Conservation (phyloP, 2,329 filamentous ascomycete species). For the Talaromyces pinophilus region DNA sequence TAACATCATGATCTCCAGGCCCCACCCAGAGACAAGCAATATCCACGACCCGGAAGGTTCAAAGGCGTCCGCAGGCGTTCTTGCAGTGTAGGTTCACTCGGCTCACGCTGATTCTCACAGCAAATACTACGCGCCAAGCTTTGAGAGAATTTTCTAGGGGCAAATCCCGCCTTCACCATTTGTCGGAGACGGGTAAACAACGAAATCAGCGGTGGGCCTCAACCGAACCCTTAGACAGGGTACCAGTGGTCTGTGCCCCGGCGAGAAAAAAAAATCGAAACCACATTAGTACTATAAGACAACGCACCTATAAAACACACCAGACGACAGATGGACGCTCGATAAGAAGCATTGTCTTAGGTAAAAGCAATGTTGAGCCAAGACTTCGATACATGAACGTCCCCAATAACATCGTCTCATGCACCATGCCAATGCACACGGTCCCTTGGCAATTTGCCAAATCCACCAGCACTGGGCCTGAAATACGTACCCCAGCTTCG, state of each 20-base stretch:
- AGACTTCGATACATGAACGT: not conserved
- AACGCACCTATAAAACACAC: not conserved
- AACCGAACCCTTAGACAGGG: not conserved
- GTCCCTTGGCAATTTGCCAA: not conserved
- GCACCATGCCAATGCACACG: not conserved
- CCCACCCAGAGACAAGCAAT: constrained; percentile 1
- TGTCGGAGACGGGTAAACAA: not conserved
- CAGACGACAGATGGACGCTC: not conserved
- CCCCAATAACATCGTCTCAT: not conserved
- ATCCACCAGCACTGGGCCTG: not conserved
- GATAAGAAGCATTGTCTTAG: constrained; percentile 12
- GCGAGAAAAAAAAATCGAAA: not conserved
- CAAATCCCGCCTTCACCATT: not conserved
- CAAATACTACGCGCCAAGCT: constrained; percentile 8
- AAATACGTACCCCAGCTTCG: constrained; percentile 4
- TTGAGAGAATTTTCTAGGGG: constrained; percentile 5
- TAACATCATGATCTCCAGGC: constrained; percentile 3
- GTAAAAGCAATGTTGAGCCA: not conserved
- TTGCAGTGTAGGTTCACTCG: not conserved
- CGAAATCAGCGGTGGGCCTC: not conserved
- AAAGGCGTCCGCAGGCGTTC: not conserved
- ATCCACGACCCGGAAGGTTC: not conserved
- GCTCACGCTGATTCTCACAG: not conserved
- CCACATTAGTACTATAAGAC: not conserved
- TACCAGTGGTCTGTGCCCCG: not conserved